phyloP scores from a whole-genome alignment of 495 filamentous ascomycete genomes.

The Xylaria bambusicola region DNA sequence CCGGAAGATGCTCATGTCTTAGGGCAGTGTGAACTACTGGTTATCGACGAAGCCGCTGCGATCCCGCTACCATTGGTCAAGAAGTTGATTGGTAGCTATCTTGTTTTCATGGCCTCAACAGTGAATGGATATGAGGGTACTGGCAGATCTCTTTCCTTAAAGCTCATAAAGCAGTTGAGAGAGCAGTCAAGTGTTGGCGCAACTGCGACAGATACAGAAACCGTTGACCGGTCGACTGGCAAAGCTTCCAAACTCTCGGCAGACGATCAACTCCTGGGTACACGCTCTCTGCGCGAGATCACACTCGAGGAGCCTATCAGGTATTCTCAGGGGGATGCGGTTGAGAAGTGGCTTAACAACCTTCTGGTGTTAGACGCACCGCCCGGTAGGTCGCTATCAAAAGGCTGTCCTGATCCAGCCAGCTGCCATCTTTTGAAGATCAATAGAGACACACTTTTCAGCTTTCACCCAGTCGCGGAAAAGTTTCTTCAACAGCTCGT shows the following conservation, averaged over 20 bases:
- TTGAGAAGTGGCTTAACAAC: slow-evolving; percentile 96
- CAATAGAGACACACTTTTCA: slow-evolving; percentile 96
- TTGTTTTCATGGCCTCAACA: slow-evolving; percentile 99
- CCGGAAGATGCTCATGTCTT: slow-evolving; percentile 93
- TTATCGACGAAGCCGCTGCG: slow-evolving; percentile 97
- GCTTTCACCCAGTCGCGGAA: slow-evolving; percentile 95
- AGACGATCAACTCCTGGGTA: slow-evolving; percentile 60
- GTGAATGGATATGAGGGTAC: slow-evolving; percentile 99
- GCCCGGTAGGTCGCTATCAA: slow-evolving; percentile 62
- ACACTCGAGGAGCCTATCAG: slow-evolving; percentile 91
- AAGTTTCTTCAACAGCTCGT: slow-evolving; percentile 98
- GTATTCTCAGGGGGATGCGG: slow-evolving; percentile 85
- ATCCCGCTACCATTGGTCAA: slow-evolving; percentile 91
- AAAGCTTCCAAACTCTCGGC: slow-evolving; percentile 61
- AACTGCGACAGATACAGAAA: slow-evolving; percentile 51
- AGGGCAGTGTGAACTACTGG: slow-evolving; percentile 92
- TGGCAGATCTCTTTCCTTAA: slow-evolving; percentile 89
- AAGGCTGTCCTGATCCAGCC: slow-evolving; percentile 85
- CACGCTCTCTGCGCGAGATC: slow-evolving; percentile 86
- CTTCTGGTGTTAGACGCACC: slow-evolving; percentile 93
- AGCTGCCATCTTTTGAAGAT: slow-evolving; percentile 89
- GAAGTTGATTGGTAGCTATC: slow-evolving; percentile 96
- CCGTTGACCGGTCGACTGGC: slow-evolving; percentile 73
- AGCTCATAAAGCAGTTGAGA: slow-evolving; percentile 94
- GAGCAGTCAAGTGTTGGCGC: slow-evolving; percentile 76